These are phyloP conservation scores for Elasticomyces elasticus DNA, from an alignment of 495 filamentous ascomycete species.

Conservation along the genomic window DNA sequence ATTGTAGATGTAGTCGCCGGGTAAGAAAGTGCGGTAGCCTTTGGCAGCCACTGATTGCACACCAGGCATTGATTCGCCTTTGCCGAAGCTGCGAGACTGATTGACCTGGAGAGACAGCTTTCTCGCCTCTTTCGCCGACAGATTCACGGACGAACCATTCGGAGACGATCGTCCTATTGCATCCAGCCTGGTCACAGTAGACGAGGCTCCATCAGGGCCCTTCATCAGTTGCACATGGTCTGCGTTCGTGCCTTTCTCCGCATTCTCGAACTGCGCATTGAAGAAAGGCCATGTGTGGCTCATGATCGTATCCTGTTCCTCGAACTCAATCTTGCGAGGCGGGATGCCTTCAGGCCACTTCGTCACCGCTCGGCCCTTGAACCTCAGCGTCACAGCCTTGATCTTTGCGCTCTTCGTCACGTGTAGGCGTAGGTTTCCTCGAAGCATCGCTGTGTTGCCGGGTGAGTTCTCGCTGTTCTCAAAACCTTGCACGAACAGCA, in stretches of 20 bases:
- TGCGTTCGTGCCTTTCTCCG: constrained; percentile 54
- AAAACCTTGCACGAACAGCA: constrained; percentile 82
- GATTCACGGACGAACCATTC: constrained; percentile 37
- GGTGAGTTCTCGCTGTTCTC: constrained; percentile 64
- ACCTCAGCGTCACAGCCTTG: constrained; percentile 81
- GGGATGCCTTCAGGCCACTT: constrained; percentile 99
- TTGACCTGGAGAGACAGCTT: constrained; percentile 69
- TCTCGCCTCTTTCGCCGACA: constrained; percentile 43
- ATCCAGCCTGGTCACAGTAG: constrained; percentile 11
- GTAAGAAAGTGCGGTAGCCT: constrained; percentile 79
- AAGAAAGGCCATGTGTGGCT: constrained; percentile 74
- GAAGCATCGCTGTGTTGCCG: constrained; percentile 70
- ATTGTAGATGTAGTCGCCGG: constrained; percentile 86
- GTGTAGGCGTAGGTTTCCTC: constrained; percentile 72
- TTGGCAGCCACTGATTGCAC: constrained; percentile 62
- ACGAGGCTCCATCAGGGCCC: constrained; percentile 7
- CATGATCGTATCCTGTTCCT: constrained; percentile 69
- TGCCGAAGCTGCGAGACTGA: constrained; percentile 79
- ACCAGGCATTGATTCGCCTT: constrained; percentile 55
- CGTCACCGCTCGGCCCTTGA: constrained; percentile 75
- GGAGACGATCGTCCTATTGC: constrained; percentile 36
- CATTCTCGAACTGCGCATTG: constrained; percentile 57
- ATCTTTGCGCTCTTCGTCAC: constrained; percentile 88
- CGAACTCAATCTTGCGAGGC: constrained; percentile 71
- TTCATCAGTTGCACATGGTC: constrained; percentile 45